These are phyloP conservation scores for Rhodamnia argentea DNA, from an alignment of 345 rosid genomes.

Conservation along the genomic window DNA sequence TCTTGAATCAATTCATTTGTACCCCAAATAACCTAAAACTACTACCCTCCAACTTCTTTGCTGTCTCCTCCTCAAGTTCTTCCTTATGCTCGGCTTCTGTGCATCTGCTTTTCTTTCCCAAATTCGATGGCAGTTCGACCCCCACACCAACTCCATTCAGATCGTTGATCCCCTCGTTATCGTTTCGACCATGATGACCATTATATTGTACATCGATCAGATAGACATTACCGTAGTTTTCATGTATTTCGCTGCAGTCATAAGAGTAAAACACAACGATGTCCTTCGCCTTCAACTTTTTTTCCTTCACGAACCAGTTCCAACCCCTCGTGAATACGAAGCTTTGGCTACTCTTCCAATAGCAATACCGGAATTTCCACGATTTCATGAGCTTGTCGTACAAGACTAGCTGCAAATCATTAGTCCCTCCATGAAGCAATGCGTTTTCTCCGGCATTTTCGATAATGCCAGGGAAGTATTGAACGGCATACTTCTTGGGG, in stretches of 20 bases:
- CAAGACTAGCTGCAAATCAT: conserved; percentile 43
- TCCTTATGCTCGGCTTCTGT: background rate
- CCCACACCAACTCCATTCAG: background rate
- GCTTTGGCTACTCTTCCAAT: conserved; percentile 89
- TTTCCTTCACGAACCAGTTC: conserved; percentile 65
- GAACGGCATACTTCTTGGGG: conserved; percentile 62
- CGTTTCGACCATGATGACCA: background rate
- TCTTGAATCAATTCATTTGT: background rate
- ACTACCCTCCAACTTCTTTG: conserved; percentile 7
- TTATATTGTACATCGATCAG: conserved; percentile 4
- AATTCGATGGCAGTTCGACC: background rate
- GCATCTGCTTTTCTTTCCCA: background rate
- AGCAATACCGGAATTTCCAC: conserved; percentile 88
- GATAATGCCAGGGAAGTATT: conserved; percentile 36
- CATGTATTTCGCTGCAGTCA: background rate
- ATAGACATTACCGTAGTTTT: background rate
- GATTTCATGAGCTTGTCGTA: conserved; percentile 50
- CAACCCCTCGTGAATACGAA: conserved; percentile 89
- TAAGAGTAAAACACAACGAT: conserved; percentile 34
- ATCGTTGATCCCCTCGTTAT: background rate
- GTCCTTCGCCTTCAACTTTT: conserved; percentile 49
- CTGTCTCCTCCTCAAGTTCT: background rate
- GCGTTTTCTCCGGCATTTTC: background rate
- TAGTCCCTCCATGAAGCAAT: background rate
- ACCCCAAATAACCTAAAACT: conserved; percentile 9